These are phyloP conservation scores for Rhipidocladum racemiflorum DNA, from an alignment of 176 grass and related monocot genomes.

Conservation along the genomic window DNA sequence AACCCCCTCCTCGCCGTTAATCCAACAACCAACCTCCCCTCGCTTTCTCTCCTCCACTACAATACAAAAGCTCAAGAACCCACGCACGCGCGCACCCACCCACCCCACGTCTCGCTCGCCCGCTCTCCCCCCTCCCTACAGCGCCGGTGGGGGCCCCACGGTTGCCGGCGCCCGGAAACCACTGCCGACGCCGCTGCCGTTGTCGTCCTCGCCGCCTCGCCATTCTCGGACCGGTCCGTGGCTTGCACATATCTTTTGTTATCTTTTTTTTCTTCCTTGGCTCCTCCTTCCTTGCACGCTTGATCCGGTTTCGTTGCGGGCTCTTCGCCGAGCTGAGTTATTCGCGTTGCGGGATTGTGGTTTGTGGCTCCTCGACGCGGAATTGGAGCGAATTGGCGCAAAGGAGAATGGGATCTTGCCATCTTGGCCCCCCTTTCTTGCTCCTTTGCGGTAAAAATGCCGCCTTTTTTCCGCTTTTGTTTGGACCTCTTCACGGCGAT, in stretches of 20 bases:
- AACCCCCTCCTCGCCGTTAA: conserved; percentile 23
- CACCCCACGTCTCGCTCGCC: conserved; percentile 41
- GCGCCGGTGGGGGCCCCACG: conserved; percentile 33
- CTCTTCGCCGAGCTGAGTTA: background rate
- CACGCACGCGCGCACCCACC: conserved; percentile 47
- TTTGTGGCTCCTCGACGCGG: background rate
- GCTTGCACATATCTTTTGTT: background rate
- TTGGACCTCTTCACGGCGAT: conserved; percentile 1
- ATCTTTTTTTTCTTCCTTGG: background rate
- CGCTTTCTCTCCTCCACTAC: conserved; percentile 7
- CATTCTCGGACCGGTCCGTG: conserved; percentile 18
- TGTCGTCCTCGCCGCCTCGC: background rate
- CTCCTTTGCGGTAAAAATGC: background rate
- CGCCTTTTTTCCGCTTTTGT: background rate
- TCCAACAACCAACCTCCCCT: conserved; percentile 10
- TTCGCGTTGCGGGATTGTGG: background rate
- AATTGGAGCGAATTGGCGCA: conserved; percentile 27
- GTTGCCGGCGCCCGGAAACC: conserved; percentile 16
- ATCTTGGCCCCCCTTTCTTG: background rate
- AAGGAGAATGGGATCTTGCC: conserved; percentile 25
- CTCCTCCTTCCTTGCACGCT: background rate
- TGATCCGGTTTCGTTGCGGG: conserved; percentile 27
- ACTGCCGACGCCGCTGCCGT: background rate
- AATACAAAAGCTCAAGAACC: conserved; percentile 52
- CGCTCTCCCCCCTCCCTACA: conserved; percentile 15